These are phyloP conservation scores for Acacia concinna DNA, from an alignment of 331 rosid species.

Conservation along the genomic window DNA sequence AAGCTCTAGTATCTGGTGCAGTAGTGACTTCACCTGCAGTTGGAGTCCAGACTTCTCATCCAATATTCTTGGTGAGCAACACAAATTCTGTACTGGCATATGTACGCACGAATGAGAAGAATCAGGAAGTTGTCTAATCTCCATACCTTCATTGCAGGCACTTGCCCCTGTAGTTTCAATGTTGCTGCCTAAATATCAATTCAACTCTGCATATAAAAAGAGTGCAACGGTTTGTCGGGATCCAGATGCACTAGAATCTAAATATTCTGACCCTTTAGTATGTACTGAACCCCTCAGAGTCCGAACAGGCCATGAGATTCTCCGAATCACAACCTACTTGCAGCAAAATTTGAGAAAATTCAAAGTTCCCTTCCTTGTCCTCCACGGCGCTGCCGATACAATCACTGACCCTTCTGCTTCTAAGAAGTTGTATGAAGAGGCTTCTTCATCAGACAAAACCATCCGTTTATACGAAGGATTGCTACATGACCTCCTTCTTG, in stretches of 20 bases:
- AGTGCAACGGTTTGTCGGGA: conserved; percentile 68
- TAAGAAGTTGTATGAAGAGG: conserved; percentile 60
- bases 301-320: conserved; percentile 83
- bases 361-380: conserved; percentile 72
- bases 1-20: conserved; percentile 61
- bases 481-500: conserved; percentile 83
- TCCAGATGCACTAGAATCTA: conserved; percentile 72
- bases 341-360: conserved; percentile 65
- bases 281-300: conserved; percentile 71
- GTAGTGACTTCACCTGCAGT: conserved; percentile 89
- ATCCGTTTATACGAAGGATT: conserved; percentile 71
- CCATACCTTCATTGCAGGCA: conserved; percentile 41
- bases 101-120: too few species aligned
- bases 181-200: conserved; percentile 66
- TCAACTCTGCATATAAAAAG: conserved; percentile 61
- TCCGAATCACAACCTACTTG: conserved; percentile 61
- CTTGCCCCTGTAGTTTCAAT: conserved; percentile 75
- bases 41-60: conserved; percentile 83
- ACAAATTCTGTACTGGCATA: background rate
- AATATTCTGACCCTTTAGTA: conserved; percentile 89
- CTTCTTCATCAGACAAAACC: conserved; percentile 77
- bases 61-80: conserved; percentile 63
- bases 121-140: background rate
- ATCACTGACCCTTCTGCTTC: conserved; percentile 84
- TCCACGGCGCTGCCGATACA: conserved; percentile 81